A percentile compares a stretch with the other conserved stretches of the same genome.
phyloP scores from a whole-genome alignment of 106 monocot genomes.

The Posidonia australis region DNA sequence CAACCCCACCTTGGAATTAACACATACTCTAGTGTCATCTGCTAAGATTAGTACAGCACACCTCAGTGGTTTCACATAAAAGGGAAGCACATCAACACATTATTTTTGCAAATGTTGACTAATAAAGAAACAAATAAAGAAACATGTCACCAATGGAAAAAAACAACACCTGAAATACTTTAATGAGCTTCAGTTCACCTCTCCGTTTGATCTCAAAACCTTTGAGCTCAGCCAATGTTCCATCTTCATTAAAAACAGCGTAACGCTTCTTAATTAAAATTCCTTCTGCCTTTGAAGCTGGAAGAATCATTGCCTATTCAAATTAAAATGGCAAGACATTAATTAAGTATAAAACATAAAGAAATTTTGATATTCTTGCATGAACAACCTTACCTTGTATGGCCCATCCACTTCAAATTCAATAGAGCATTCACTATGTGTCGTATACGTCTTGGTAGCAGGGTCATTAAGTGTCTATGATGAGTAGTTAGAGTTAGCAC shows the following conservation, averaged over 20 bases:
- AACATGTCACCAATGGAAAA: not conserved
- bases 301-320: conserved; percentile 90
- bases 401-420: conserved; percentile 99
- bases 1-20: too few relatives aligned
- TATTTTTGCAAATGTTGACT: not conserved
- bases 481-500: too few relatives aligned
- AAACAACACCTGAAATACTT: conserved; percentile 79
- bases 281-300: conserved; percentile 98
- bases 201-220: conserved; percentile 99
- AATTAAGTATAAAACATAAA: not conserved
- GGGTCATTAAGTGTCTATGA: conserved; percentile 68
- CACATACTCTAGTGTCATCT: too few relatives aligned
- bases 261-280: conserved; percentile 95
- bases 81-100: not conserved
- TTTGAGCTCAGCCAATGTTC: conserved; percentile 91
- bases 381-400: conserved; percentile 52
- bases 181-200: conserved; percentile 99
- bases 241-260: conserved; percentile 98
- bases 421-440: conserved; percentile 99
- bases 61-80: not conserved
- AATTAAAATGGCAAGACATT: not conserved
- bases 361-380: not conserved
- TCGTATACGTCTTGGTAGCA: conserved; percentile 60
- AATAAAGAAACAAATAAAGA: not conserved
- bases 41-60: too few relatives aligned